Conservation (phyloP, 257 asterid genomes). For the Solanum pimpinellifolium region DNA sequence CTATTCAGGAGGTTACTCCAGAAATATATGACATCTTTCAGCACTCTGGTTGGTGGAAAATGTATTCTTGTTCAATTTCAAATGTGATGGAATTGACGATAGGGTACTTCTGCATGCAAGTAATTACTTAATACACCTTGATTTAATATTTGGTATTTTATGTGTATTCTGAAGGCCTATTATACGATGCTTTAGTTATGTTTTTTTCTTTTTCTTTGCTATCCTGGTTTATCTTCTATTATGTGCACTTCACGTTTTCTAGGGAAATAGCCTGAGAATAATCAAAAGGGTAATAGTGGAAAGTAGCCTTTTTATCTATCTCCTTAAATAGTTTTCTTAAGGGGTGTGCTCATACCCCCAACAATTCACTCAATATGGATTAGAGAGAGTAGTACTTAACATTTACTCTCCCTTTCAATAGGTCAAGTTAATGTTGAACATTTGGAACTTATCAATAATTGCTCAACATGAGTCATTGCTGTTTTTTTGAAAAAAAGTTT, state of each 20-base stretch:
- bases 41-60: conserved; percentile 77
- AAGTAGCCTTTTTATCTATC: no score
- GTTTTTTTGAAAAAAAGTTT: background rate
- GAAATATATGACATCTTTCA: conserved; percentile 47
- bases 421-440: background rate
- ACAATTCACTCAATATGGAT: no score
- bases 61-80: conserved; percentile 64
- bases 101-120: conserved; percentile 92
- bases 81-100: conserved; percentile 23
- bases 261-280: no score
- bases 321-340: no score
- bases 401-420: background rate
- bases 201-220: background rate
- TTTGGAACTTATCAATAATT: background rate
- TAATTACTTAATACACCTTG: conserved; percentile 3
- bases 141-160: background rate
- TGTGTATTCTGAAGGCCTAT: background rate
- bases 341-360: no score
- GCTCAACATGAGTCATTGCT: background rate
- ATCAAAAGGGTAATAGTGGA: no score
- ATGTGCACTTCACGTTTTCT: background rate
- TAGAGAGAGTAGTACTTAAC: background rate
- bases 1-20: conserved; percentile 80
- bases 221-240: background rate
- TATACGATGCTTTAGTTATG: background rate